Evolutionary conservation across 495 filamentous ascomycete species (phyloP).

Genomic region (Aspergillus saccharolyticus): DNA sequence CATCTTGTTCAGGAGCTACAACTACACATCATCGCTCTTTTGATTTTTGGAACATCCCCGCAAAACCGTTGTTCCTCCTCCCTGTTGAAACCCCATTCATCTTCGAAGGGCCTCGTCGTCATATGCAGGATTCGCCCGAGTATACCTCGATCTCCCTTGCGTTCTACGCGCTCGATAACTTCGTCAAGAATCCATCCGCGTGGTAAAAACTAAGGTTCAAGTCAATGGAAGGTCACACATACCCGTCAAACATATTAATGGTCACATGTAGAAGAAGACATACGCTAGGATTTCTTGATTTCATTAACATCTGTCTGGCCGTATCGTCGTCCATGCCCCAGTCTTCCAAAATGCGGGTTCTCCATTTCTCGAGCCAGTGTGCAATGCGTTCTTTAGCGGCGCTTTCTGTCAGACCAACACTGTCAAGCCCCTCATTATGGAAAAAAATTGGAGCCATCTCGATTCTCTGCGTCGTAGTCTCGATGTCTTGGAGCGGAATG

Average conservation of each 20-base stretch:
- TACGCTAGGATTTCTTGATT: constrained; percentile 76
- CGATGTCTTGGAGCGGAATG: constrained; percentile 52
- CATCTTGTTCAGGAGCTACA: constrained; percentile 53
- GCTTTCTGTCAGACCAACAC: constrained; percentile 50
- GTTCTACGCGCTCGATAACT: constrained; percentile 81
- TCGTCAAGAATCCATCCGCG: constrained; percentile 91
- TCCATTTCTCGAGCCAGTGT: constrained; percentile 73
- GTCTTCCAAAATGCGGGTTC: constrained; percentile 61
- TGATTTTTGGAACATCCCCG: constrained; percentile 74
- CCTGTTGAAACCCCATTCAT: constrained; percentile 64
- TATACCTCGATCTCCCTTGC: constrained; percentile 73
- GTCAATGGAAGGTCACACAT: not conserved
- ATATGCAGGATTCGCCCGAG: constrained; percentile 71
- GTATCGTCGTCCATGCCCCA: constrained; percentile 57
- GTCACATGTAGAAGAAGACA: constrained; percentile 2
- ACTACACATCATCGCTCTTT: constrained; percentile 84
- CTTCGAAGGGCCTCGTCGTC: constrained; percentile 76
- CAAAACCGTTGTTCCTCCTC: constrained; percentile 80
- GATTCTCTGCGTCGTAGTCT: constrained; percentile 53
- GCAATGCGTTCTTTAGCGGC: constrained; percentile 59
- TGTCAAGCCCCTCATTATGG: constrained; percentile 57
- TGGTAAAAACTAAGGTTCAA: constrained; percentile 59
- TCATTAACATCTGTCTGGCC: constrained; percentile 68
- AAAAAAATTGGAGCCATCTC: constrained; percentile 64
- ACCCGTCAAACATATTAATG: not conserved